phyloP scores from a whole-genome alignment of 192 early-diverging fungal genomes.

The Spinellus fusiger region DNA sequence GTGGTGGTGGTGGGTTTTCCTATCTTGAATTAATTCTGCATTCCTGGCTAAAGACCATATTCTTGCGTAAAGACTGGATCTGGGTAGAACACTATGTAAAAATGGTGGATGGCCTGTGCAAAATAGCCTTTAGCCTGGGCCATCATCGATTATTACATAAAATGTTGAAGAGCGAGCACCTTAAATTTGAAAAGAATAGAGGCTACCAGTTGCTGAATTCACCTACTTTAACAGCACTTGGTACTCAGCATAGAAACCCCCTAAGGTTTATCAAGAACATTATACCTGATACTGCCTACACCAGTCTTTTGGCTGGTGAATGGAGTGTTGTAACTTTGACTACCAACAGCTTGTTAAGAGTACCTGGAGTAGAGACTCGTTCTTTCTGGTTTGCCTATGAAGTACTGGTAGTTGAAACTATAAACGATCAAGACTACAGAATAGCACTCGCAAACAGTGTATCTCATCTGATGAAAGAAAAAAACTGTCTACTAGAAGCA shows the following conservation, averaged over 20 bases:
- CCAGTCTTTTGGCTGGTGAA: conserved; percentile 43
- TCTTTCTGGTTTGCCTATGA: conserved; percentile 46
- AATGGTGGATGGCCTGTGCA: conserved; percentile 18
- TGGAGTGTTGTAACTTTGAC: conserved; percentile 41
- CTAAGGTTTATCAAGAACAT: conserved; percentile 33
- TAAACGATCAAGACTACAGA: conserved; percentile 26
- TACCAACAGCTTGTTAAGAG: conserved; percentile 33
- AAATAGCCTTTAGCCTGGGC: conserved; percentile 14
- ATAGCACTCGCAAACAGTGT: conserved; percentile 21
- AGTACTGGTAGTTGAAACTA: conserved; percentile 35
- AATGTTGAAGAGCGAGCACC: conserved; percentile 12
- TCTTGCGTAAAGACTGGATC: conserved; percentile 25
- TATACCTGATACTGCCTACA: conserved; percentile 33
- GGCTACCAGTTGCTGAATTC: background rate
- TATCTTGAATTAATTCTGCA: conserved; percentile 29
- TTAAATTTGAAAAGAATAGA: conserved; percentile 7
- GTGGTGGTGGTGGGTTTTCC: conserved; percentile 26
- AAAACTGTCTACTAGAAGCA: conserved; percentile 7
- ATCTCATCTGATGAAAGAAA: background rate
- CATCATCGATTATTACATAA: conserved; percentile 4
- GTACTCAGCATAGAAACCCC: conserved; percentile 4
- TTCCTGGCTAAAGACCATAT: conserved; percentile 29
- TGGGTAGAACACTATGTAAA: conserved; percentile 19
- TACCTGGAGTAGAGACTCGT: conserved; percentile 37
- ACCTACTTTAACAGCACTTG: background rate